These are phyloP conservation scores for Oryza glaberrima DNA, from an alignment of 176 grass and related monocot genomes.

Conservation along the genomic window DNA sequence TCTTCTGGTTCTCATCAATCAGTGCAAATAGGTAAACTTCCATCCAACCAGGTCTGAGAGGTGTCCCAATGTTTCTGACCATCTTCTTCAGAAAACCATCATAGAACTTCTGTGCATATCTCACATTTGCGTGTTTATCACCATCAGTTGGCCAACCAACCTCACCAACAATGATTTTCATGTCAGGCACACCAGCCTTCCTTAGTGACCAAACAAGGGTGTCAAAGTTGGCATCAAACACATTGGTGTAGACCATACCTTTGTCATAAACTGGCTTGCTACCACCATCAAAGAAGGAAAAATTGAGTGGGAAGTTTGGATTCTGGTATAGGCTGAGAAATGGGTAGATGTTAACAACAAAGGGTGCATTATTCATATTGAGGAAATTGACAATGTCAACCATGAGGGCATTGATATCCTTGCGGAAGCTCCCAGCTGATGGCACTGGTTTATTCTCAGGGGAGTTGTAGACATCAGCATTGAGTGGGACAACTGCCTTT, in stretches of 20 bases:
- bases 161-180: conserved; percentile 84
- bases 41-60: conserved; percentile 67
- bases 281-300: conserved; percentile 74
- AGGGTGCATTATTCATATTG: conserved; percentile 69
- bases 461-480: conserved; percentile 85
- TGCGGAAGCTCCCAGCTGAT: conserved; percentile 74
- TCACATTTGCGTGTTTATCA: conserved; percentile 64
- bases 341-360: conserved; percentile 85
- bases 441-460: conserved; percentile 69
- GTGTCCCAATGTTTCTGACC: conserved; percentile 60
- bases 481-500: conserved; percentile 76
- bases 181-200: conserved; percentile 73
- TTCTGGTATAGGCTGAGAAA: conserved; percentile 82
- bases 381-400: conserved; percentile 78
- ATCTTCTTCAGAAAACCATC: conserved; percentile 74
- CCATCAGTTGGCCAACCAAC: conserved; percentile 91
- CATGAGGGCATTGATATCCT: conserved; percentile 70
- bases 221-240: conserved; percentile 86
- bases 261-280: conserved; percentile 65
- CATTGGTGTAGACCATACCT: conserved; percentile 71
- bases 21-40: conserved; percentile 80
- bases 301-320: conserved; percentile 73
- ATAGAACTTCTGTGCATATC: conserved; percentile 71
- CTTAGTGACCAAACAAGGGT: conserved; percentile 83
- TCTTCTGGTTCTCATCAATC: conserved; percentile 85